A percentile compares a stretch with the other conserved stretches of the same genome.
phyloP scores from a whole-genome alignment of 106 monocot genomes.

The Vanilla planifolia region DNA sequence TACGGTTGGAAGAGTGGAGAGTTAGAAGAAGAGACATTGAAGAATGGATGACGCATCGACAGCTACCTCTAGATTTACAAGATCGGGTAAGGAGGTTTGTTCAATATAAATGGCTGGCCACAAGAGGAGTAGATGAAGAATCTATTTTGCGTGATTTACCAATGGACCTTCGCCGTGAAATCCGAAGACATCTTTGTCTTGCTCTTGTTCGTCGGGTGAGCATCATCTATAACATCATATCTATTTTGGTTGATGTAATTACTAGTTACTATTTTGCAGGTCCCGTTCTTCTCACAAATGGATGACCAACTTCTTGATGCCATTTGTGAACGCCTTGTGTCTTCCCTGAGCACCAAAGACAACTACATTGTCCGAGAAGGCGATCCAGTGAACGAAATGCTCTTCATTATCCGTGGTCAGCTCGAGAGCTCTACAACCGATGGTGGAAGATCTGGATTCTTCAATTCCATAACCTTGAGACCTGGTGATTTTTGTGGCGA shows the following conservation, averaged over 20 bases:
- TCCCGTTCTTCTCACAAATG: constrained; percentile 60
- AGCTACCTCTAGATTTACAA: constrained; percentile 65
- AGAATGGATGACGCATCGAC: constrained; percentile 90
- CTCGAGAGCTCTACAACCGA: constrained; percentile 35
- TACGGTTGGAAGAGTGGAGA: constrained; percentile 81
- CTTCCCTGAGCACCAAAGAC: constrained; percentile 37
- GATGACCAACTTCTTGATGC: constrained; percentile 56
- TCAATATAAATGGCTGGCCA: constrained; percentile 94
- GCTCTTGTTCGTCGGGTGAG: constrained; percentile 76
- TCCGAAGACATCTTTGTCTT: constrained; percentile 81
- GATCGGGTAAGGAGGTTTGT: constrained; percentile 63
- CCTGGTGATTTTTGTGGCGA: constrained; percentile 58
- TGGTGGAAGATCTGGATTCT: constrained; percentile 51
- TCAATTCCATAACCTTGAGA: constrained; percentile 31
- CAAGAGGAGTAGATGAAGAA: constrained; percentile 82
- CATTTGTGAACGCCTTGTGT: constrained; percentile 53
- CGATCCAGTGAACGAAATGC: constrained; percentile 53
- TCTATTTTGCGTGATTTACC: constrained; percentile 60
- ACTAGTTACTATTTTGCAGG: constrained; percentile 14
- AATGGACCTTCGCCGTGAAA: constrained; percentile 75
- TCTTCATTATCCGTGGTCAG: constrained; percentile 52
- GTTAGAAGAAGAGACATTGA: constrained; percentile 77
- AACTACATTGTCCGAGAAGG: constrained; percentile 51
- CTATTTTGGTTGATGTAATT: too few species aligned
- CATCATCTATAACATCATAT: too few species aligned